Percentiles rank a stretch among this genome's conserved stretches.
phyloP scores from a whole-genome alignment of 495 filamentous ascomycete genomes.

The Umbilicaria muhlenbergii region DNA sequence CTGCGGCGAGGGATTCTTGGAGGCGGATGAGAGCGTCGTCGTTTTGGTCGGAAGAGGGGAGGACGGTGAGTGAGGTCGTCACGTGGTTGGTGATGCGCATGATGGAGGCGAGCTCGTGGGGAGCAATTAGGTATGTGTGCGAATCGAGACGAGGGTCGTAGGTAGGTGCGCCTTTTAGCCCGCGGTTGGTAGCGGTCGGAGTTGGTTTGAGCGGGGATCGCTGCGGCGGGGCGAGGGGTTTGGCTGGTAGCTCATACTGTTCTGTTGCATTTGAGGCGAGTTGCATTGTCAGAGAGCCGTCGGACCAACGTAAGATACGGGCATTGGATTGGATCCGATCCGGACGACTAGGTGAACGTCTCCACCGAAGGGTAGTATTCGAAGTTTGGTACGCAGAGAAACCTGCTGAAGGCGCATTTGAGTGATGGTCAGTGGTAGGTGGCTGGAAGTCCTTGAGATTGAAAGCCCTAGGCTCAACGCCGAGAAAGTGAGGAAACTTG shows the following conservation, averaged over 20 bases:
- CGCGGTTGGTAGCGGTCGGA: slow-evolving; percentile 21
- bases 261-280: slow-evolving; percentile 53
- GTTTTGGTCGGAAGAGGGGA: slow-evolving; percentile 49
- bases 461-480: slow-evolving; percentile 58
- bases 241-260: slow-evolving; percentile 66
- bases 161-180: slow-evolving; percentile 11
- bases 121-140: slow-evolving; percentile 69
- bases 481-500: slow-evolving; percentile 65
- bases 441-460: slow-evolving; percentile 55
- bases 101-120: slow-evolving; percentile 49
- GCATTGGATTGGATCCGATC: slow-evolving; percentile 56
- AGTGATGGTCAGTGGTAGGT: slow-evolving; percentile 38
- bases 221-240: slow-evolving; percentile 54
- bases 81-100: slow-evolving; percentile 68
- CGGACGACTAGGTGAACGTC: slow-evolving; percentile 46
- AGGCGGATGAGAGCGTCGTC: slow-evolving; percentile 68
- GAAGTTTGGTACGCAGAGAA: slow-evolving; percentile 49
- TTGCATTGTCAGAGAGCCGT: slow-evolving; percentile 71
- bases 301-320: slow-evolving; percentile 65
- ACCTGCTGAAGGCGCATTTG: slow-evolving; percentile 17
- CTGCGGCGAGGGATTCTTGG: slow-evolving; percentile 51
- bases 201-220: slow-evolving; percentile 28
- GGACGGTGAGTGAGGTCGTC: slow-evolving; percentile 57
- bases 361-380: slow-evolving; percentile 54
- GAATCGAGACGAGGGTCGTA: slow-evolving; percentile 60